Conservation (phyloP, 805 yeast species). For the Metschnikowia rubicola region DNA sequence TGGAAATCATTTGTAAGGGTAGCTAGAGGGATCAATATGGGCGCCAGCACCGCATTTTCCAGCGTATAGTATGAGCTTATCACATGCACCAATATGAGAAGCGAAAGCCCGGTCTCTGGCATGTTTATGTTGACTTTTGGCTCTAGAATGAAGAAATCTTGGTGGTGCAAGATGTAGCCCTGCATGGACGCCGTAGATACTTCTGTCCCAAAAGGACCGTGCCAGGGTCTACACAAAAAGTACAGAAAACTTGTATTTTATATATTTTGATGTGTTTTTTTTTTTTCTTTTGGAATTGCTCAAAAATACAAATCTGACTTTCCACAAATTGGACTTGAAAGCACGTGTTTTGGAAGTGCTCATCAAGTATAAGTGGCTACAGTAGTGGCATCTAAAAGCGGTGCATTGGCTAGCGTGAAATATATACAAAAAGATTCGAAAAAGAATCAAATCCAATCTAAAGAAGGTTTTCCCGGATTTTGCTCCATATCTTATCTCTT, state of each 20-base stretch:
- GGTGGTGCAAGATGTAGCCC: not conserved
- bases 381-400: no score
- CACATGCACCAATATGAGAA: conserved; percentile 5
- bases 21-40: conserved; percentile 3
- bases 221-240: no score
- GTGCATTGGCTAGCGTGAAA: conserved; percentile 5
- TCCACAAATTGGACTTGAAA: no score
- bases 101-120: not conserved
- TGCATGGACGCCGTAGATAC: not conserved
- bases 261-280: no score
- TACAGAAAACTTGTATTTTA: no score
- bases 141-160: not conserved
- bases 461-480: no score
- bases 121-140: not conserved
- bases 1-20: conserved; percentile 9
- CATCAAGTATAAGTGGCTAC: no score
- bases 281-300: no score
- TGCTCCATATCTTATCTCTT: conserved; percentile 6
- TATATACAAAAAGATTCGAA: not conserved
- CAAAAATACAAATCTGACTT: no score
- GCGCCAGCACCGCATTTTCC: not conserved
- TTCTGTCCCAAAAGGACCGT: no score
- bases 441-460: no score
- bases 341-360: no score
- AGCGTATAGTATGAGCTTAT: not conserved